These are phyloP conservation scores for Venturia effusa DNA, from an alignment of 2,329 filamentous ascomycete genomes.

Conservation along the genomic window DNA sequence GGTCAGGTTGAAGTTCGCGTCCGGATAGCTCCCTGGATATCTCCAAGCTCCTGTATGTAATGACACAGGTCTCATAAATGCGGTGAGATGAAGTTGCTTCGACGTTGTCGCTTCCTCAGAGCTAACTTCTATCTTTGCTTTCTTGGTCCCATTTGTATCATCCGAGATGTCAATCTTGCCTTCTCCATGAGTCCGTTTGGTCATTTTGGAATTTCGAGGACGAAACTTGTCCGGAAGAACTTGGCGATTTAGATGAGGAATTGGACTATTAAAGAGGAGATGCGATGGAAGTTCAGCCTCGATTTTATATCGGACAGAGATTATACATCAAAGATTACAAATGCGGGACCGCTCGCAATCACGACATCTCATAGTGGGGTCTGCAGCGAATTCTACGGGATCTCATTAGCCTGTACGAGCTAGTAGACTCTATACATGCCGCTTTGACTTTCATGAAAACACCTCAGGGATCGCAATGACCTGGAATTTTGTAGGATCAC, in stretches of 20 bases:
- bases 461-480: background rate
- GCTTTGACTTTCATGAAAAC: background rate
- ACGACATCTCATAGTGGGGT: background rate
- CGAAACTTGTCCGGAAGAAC: background rate
- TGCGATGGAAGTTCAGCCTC: background rate
- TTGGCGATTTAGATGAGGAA: background rate
- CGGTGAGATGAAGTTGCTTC: slow-evolving; percentile 41
- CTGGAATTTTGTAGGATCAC: background rate
- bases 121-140: background rate
- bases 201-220: background rate
- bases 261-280: no score
- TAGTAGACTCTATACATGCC: background rate
- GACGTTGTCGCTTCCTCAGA: background rate
- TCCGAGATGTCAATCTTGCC: background rate
- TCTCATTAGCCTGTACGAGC: background rate
- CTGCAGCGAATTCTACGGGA: background rate
- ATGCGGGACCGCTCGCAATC: background rate
- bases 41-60: slow-evolving; percentile 47
- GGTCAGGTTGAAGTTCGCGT: slow-evolving; percentile 47
- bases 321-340: background rate
- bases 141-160: background rate
- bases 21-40: slow-evolving; percentile 43
- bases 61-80: slow-evolving; percentile 48
- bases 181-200: slow-evolving; percentile 1
- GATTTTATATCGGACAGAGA: background rate